Base-by-base conservation (phyloP, 768 basidiomycete genomes). In the Pleurotus pulmonarius region DNA sequence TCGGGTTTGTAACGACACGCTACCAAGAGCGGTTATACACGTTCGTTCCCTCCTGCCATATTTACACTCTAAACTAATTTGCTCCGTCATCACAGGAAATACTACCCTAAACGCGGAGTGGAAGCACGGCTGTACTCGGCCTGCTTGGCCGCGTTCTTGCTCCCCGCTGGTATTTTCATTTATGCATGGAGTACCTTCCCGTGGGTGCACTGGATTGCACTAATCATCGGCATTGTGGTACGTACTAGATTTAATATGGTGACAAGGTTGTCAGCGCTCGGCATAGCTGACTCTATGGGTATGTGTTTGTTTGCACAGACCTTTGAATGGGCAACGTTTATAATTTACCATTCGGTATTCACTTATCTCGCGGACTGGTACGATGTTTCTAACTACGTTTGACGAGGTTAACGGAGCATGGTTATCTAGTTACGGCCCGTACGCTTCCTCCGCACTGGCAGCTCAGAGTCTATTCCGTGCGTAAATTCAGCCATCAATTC, bases 111-210 rank as follows among this genome's bases (percentile, higher is more conserved):
- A 41, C 63, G 65, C 46, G 69, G 69, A 12, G 67, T 69, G 2
- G 84, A 87, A 66, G 84, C 85, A 2, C 75, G 85, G 16, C 66
- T 86, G 29, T 82, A 76, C 57, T 62, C 73, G 15, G 75, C 82
- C 12, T 81, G 80, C 54, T 63, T 70, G 5, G 81, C 81, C 0
- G 77, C 73, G 0, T 43, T 82, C 44, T 58, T 79, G 12, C 76
- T 83, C 47, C 83, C 85, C 0, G 60, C 64, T 1, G 78, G 78
- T n/a, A 83, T 85, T 74, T 80, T 87, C 69, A 79, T 87, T 52
- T 89, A 83, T 59, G 85, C 84, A 0, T 89, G 85, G 83, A 83
- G 82, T 3, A 76, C 82, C 6, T 78, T 68, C 57, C 59, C 75
- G 1, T 57, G 59, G n/a, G 74, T 87, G 2, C 75, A 73, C 47